Conservation (phyloP, 2,329 filamentous ascomycete genomes). For the Xylaria sp. region DNA sequence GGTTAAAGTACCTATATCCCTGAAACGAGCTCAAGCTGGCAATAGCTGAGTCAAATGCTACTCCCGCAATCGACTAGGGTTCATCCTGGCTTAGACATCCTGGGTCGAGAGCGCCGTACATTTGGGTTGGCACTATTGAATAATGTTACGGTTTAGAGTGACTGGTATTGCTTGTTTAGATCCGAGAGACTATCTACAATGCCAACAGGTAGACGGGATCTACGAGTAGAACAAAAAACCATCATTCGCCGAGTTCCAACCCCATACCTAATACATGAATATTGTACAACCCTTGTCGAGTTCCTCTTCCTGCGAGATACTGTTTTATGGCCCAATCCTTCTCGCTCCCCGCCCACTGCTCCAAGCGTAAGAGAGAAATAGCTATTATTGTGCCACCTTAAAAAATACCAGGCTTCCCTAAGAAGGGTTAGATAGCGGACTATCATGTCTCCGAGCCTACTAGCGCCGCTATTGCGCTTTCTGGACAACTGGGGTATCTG, state of each 20-base stretch:
- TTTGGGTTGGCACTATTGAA: not conserved
- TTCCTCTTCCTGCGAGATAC: constrained; percentile 12
- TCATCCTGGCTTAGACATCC: too few relatives aligned
- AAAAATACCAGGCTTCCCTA: not conserved
- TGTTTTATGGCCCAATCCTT: constrained; percentile 10
- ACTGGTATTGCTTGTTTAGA: not conserved
- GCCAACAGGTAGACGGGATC: not conserved
- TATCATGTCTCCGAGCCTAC: not conserved
- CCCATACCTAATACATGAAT: constrained; percentile 31
- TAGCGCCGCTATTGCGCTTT: not conserved
- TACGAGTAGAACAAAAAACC: constrained; percentile 1
- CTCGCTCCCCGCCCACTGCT: not conserved
- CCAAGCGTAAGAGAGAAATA: not conserved
- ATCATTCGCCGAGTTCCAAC: constrained; percentile 27
- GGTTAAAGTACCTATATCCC: not conserved
- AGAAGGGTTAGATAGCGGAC: not conserved
- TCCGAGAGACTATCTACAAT: not conserved
- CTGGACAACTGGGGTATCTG: not conserved
- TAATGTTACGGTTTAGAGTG: not conserved
- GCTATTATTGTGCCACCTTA: not conserved
- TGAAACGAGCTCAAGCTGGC: not conserved
- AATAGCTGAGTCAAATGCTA: not conserved
- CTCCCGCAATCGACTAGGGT: too few relatives aligned
- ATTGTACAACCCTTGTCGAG: constrained; percentile 27
- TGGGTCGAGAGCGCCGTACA: too few relatives aligned